A percentile compares a stretch with the other conserved stretches of the same genome.
phyloP scores from a whole-genome alignment of 1,139 yeast species.

The Suhomyces chickasaworum region DNA sequence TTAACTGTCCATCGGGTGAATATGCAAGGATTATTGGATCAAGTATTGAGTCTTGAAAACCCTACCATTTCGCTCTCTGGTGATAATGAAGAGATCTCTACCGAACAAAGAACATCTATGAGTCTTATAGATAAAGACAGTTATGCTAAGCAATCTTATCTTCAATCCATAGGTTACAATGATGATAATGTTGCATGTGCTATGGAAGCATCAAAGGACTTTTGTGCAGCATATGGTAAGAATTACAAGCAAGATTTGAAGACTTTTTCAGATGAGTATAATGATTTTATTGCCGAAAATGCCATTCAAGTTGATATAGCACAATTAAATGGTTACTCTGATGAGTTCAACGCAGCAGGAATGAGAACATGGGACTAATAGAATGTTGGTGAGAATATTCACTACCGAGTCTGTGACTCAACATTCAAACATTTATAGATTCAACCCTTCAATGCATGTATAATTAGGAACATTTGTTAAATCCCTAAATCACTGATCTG shows the following conservation, averaged over 20 bases:
- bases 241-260: neutral
- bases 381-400: neutral
- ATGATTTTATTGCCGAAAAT: constrained; percentile 7
- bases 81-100: neutral
- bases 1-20: constrained; percentile 36
- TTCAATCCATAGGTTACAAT: constrained; percentile 23
- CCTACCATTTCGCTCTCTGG: constrained; percentile 3
- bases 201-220: constrained; percentile 25
- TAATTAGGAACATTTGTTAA: too few species aligned
- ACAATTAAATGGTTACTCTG: constrained; percentile 1
- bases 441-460: neutral
- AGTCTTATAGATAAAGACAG: constrained; percentile 3
- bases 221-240: constrained; percentile 28
- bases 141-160: neutral
- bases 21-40: constrained; percentile 33
- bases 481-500: too few species aligned
- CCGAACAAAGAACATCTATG: neutral
- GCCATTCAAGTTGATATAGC: constrained; percentile 1
- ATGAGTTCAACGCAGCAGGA: neutral
- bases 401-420: neutral
- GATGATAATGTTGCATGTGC: constrained; percentile 39
- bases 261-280: constrained; percentile 3
- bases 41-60: constrained; percentile 19
- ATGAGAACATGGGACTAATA: neutral
- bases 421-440: neutral